phyloP scores from a whole-genome alignment of 257 asterid genomes.

The Primulina eburnea region DNA sequence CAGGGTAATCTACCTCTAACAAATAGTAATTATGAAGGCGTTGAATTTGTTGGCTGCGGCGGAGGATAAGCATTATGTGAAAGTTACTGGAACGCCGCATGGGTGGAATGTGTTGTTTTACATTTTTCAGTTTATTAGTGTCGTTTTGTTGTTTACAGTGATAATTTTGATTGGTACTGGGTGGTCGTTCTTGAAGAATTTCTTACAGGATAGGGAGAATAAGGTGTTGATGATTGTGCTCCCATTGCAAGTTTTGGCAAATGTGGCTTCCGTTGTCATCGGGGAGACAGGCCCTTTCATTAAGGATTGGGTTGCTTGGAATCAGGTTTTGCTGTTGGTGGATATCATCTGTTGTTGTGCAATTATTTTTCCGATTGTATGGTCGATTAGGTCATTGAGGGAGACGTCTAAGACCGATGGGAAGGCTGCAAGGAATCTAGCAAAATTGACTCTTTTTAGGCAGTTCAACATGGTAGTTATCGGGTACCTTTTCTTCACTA shows the following conservation, averaged over 20 bases:
- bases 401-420: slow-evolving; percentile 97
- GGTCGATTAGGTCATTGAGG: slow-evolving; percentile 95
- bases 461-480: slow-evolving; percentile 92
- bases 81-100: slow-evolving; percentile 92
- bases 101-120: slow-evolving; percentile 98
- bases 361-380: slow-evolving; percentile 88
- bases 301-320: slow-evolving; percentile 94
- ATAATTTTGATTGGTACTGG: slow-evolving; percentile 86
- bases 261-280: slow-evolving; percentile 80
- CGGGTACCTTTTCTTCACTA: slow-evolving; percentile 89
- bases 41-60: slow-evolving; percentile 84
- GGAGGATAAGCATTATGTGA: slow-evolving; percentile 92
- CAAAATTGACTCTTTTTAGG: slow-evolving; percentile 87
- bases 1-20: too few relatives aligned
- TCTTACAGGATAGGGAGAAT: slow-evolving; percentile 90
- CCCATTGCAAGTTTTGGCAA: slow-evolving; percentile 91
- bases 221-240: slow-evolving; percentile 96
- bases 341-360: slow-evolving; percentile 93
- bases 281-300: slow-evolving; percentile 98
- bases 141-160: slow-evolving; percentile 77
- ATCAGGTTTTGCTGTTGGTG: slow-evolving; percentile 82
- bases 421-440: slow-evolving; percentile 93
- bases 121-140: slow-evolving; percentile 85
- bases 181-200: slow-evolving; percentile 90
- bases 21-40: slow-evolving; percentile 80